Evolutionary conservation across 345 rosid species (phyloP), one percentile per base, ranked within the genome.

Genomic region (Camelina neglecta): DNA sequence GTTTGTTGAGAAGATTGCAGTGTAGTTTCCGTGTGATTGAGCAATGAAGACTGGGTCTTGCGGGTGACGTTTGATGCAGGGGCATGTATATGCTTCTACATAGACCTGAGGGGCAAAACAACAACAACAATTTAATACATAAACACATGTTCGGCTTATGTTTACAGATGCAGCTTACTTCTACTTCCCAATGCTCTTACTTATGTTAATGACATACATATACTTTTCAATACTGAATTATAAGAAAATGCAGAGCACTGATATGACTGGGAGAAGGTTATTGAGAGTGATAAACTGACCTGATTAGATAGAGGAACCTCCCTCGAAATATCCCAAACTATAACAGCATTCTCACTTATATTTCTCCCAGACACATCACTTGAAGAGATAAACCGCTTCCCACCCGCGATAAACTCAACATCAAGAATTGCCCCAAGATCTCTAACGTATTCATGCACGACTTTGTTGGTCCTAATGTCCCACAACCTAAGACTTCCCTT

Each of bases 251-350:
- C 8, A 72, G 50, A 72, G 50, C 36, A 38, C 24, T 12, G 18
- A 73, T 60, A 72, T 62, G 39, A 1, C 5, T 18, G 13, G 10
- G 6, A 16, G 51, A 23, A 21, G 11, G 48, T 23, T 12, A 8
- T 11, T 9, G 8, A 73, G 38, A 24, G 8, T 58, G 31, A 13
- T 48, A 23, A 20, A 39, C 76, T 77, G 74, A 93, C 95, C 96
- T 92, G 97, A 75, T 92, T 89, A 55, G 99, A 95, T 44, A 90
- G 82, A 11, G 94, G 93, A 80, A 92, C 77, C 79, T 88, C 86
- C 56, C 94, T 82, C 1, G 82, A 68, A 36, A 92, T 62, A 62
- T 95, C 97, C 97, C 97, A 95, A 53, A 87, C 88, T 13, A 86
- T 79, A 74, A 95, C 75, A 24, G 96, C 85, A 59, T 92, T 92